phyloP scores from a whole-genome alignment of 2,329 filamentous ascomycete genomes.

The Calonectria hawksworthii region DNA sequence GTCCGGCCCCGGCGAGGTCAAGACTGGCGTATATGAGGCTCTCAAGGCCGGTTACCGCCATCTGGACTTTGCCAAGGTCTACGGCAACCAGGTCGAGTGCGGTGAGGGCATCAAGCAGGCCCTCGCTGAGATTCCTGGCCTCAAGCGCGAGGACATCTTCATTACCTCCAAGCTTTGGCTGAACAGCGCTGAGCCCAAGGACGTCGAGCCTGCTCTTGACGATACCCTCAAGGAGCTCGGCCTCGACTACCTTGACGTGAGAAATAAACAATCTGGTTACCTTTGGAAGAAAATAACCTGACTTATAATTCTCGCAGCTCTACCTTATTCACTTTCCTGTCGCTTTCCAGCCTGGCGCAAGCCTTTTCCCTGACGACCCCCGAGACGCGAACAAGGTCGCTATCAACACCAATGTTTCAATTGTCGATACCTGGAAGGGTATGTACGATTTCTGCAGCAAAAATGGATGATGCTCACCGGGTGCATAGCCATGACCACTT shows the following conservation, averaged over 20 bases:
- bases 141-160: slow-evolving; percentile 70
- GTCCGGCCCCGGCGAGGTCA: slow-evolving; percentile 74
- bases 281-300: background rate
- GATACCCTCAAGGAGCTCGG: slow-evolving; percentile 68
- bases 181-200: slow-evolving; percentile 71
- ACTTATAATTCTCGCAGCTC: background rate
- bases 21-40: slow-evolving; percentile 73
- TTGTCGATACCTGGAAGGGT: slow-evolving; percentile 61
- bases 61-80: slow-evolving; percentile 67
- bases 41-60: slow-evolving; percentile 75
- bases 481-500: slow-evolving; percentile 63
- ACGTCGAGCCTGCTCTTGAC: slow-evolving; percentile 68
- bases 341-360: background rate
- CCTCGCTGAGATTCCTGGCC: slow-evolving; percentile 60
- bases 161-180: slow-evolving; percentile 77
- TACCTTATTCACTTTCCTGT: background rate
- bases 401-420: slow-evolving; percentile 60
- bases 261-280: background rate
- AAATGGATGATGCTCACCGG: background rate
- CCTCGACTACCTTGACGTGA: slow-evolving; percentile 63
- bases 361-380: slow-evolving; percentile 51
- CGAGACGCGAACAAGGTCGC: slow-evolving; percentile 43
- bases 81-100: slow-evolving; percentile 75
- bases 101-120: slow-evolving; percentile 67
- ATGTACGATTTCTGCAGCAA: background rate